Evolutionary conservation across 2,329 filamentous ascomycete species (phyloP), one percentile per base, ranked within the genome.

Genomic region (Phialophora verrucosa): DNA sequence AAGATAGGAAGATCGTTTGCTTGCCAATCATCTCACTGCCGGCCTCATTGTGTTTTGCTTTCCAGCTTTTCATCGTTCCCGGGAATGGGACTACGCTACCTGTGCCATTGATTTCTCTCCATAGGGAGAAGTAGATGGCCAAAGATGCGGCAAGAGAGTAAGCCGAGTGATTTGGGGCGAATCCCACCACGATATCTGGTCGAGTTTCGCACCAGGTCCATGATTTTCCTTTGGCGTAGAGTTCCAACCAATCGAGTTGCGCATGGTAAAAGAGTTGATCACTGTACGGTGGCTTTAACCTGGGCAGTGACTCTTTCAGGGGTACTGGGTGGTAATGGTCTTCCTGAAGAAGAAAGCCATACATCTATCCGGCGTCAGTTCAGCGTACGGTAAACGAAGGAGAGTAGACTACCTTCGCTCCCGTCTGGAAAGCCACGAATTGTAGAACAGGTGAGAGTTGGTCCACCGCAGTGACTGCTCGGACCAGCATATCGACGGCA

Each of bases 231-330:
- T 42, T 42, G 14, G 38, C 12, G 14, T 65, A 67, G 44, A 53
- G 23, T 4, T 38, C 56, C 0, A 77, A 71, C 6, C 73, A 64
- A 31, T 74, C 69, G 8, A 73, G 73, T 27, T 69, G 69, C 6
- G 69, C 69, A 62, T 77, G 76, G 25, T 75, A 75, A 50, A 77
- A 76, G 25, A 75, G 76, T 25, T 74, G 70, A 2, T 71, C 71
- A 25, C 71, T 74, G 64, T 69, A 75, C 11, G 59, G 60, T 63
- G 75, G 72, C 44, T 75, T 67, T 51, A 72, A 70, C 64, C 76
- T 57, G 29, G 71, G 71, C 72, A 76, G 59, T 53, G 74, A 59
- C 72, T 78, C 72, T 6, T 70, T 62, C 44, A 79, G 58, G 42
- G 78, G 73, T 1, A 71, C 53, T 17, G 64, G 64, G 77, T 79